These are phyloP conservation scores for Phaeodactylum tricornutum DNA, from an alignment of 108 stramenopile genomes.

Conservation along the genomic window DNA sequence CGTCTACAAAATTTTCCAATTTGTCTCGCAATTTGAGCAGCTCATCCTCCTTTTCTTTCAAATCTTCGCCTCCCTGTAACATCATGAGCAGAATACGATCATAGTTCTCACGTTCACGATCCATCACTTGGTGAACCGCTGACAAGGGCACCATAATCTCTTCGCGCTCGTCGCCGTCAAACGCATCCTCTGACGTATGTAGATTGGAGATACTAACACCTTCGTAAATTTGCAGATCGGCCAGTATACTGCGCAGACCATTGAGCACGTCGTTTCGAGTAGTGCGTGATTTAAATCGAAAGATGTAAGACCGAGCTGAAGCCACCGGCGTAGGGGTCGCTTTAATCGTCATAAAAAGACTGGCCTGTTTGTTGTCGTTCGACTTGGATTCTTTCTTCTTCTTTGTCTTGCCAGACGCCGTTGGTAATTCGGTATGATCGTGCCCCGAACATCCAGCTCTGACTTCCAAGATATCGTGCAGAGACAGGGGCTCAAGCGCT, in stretches of 20 bases:
- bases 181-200: conserved; percentile 19
- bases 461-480: conserved; percentile 81
- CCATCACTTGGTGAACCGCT: conserved; percentile 75
- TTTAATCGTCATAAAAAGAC: conserved; percentile 77
- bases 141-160: conserved; percentile 74
- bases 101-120: conserved; percentile 76
- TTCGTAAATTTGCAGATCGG: conserved; percentile 82
- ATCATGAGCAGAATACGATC: conserved; percentile 78
- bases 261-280: conserved; percentile 70
- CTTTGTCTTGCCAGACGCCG: conserved; percentile 28
- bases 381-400: conserved; percentile 46
- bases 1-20: conserved; percentile 49
- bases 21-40: conserved; percentile 49
- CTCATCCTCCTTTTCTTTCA: conserved; percentile 88
- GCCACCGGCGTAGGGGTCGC: conserved; percentile 78
- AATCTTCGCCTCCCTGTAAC: conserved; percentile 70
- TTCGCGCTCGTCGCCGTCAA: conserved; percentile 35
- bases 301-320: conserved; percentile 63
- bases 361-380: conserved; percentile 70
- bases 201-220: conserved; percentile 67
- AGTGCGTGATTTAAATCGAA: conserved; percentile 70
- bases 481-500: conserved; percentile 70
- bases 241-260: conserved; percentile 69
- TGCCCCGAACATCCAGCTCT: conserved; percentile 79
- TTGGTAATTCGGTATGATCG: conserved; percentile 73